Base-by-base conservation (phyloP, 495 filamentous ascomycete genomes). In the Jackrogersella minutella region DNA sequence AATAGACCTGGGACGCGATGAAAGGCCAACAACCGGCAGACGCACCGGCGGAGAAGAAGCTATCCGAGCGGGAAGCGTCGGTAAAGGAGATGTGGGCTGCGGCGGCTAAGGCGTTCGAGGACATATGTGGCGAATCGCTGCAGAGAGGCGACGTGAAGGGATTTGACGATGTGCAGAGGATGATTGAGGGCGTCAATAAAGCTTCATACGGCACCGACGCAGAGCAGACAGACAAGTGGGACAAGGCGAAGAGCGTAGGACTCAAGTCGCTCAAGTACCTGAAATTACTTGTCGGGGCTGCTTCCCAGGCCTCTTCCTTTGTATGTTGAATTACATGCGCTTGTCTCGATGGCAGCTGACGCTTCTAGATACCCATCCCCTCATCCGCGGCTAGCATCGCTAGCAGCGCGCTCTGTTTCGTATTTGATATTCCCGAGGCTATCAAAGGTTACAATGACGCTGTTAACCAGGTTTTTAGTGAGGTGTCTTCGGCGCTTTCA, bases 401-500 rank as follows among this genome's bases (percentile, higher is more conserved):
- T 7, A 33, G 47, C 28, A 51, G 14, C n/a, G 47, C 47, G 5
- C 47, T 51, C 2, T 34, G 47, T n/a, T 10, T 51, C 28, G 47
- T 51, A 11, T 51, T 51, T 21, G 47, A 51, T 14, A 51, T 51
- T 17, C 47, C 47, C 47, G n/a, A 51, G 28, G 47, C 47, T 51
- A 51, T 51, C 47, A 51, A 51, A 33, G 47, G 47, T 21, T 51
- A 51, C 4, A 51, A 51, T 10, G 47, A 51, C 13, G 47, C 47
- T 10, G 10, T 51, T 10, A 11, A 51, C 16, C 47, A 51, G 13
- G 47, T 51, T 2, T 51, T 51, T 34, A 33, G 47, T 10, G 47
- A 51, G 5, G 47, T 51, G 47, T 51, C 47, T 21, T 51, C 47
- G 16, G 47, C 47, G 14, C 47, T 51, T 14, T 51, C 47, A 6